phyloP scores from a whole-genome alignment of 2,329 filamentous ascomycete genomes.

The Ophiostoma triangulosporum region DNA sequence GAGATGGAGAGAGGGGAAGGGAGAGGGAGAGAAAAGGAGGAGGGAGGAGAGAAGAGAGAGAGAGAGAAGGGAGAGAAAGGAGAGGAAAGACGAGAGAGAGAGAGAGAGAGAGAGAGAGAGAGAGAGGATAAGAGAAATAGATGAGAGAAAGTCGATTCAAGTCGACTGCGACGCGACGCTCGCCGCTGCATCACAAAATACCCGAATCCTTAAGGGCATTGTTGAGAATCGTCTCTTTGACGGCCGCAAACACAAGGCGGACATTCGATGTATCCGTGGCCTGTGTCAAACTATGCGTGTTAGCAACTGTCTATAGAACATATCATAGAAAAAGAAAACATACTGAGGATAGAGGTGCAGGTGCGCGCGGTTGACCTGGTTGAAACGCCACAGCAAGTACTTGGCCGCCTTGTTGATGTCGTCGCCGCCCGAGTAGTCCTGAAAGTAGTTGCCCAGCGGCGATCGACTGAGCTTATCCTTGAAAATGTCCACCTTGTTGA shows the following conservation, averaged over 20 bases:
- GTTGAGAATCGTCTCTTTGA: constrained; percentile 97
- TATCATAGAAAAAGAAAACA: constrained; percentile 27
- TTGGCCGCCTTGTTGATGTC: constrained; percentile 98
- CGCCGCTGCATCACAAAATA: constrained; percentile 77
- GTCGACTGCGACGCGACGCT: too few species aligned
- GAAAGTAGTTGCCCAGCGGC: constrained; percentile 88
- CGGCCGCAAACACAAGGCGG: constrained; percentile 89
- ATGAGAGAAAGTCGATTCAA: not conserved
- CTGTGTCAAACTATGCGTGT: constrained; percentile 68
- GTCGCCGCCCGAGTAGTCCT: constrained; percentile 92
- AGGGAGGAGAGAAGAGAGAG: not conserved
- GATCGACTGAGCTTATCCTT: constrained; percentile 85
- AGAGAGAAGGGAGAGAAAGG: not conserved
- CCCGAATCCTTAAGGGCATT: constrained; percentile 97
- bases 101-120: not conserved
- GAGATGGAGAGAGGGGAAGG: not conserved
- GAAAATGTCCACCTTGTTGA: constrained; percentile 98
- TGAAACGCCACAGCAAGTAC: constrained; percentile 95
- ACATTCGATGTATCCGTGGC: constrained; percentile 98
- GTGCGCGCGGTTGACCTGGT: constrained; percentile 93
- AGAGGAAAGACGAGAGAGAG: not conserved
- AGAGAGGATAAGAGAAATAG: not conserved
- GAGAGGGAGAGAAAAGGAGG: not conserved
- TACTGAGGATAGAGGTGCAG: constrained; percentile 96
- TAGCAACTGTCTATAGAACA: too few species aligned